Conservation (phyloP, 2,329 filamentous ascomycete species). For the Rachicladosporium sp. region DNA sequence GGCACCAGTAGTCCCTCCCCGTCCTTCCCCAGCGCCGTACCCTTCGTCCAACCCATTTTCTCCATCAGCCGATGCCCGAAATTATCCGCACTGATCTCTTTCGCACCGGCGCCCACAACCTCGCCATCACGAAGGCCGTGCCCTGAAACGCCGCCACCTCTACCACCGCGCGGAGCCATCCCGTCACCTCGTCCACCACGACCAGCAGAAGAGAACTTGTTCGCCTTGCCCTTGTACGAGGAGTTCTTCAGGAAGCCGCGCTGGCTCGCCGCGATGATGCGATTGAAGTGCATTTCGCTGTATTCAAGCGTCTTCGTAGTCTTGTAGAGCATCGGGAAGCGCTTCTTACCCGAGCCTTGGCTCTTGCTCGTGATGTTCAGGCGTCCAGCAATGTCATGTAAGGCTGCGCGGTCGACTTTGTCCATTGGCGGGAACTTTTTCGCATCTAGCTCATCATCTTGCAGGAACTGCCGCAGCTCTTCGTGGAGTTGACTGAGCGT, state of each 20-base stretch:
- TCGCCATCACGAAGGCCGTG: conserved; percentile 68
- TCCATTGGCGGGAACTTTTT: conserved; percentile 75
- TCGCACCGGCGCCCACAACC: conserved; percentile 70
- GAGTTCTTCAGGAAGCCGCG: conserved; percentile 39
- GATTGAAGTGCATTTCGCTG: conserved; percentile 39
- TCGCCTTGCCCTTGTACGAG: conserved; percentile 7
- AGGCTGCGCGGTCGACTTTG: conserved; percentile 58
- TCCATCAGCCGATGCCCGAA: conserved; percentile 78
- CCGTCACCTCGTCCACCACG: conserved; percentile 5
- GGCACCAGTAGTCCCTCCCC: conserved; percentile 83
- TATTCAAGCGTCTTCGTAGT: conserved; percentile 54
- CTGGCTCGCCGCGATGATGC: conserved; percentile 24
- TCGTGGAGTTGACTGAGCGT: conserved; percentile 55
- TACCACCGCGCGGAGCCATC: conserved; percentile 1
- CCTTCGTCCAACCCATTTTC: conserved; percentile 93
- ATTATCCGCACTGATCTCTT: conserved; percentile 72
- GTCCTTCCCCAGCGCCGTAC: conserved; percentile 66
- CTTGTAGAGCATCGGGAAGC: conserved; percentile 68
- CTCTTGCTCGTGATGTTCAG: conserved; percentile 79
- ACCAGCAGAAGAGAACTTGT: conserved; percentile 8
- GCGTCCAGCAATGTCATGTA: conserved; percentile 66
- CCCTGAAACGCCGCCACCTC: conserved; percentile 25
- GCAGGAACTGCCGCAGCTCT: conserved; percentile 61
- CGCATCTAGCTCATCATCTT: conserved; percentile 49
- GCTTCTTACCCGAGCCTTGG: conserved; percentile 55